A percentile compares a stretch with the other conserved stretches of the same genome.
Evolutionary conservation across 768 basidiomycete genomes (phyloP).

Genomic region (Neoboletus magnificus): DNA sequence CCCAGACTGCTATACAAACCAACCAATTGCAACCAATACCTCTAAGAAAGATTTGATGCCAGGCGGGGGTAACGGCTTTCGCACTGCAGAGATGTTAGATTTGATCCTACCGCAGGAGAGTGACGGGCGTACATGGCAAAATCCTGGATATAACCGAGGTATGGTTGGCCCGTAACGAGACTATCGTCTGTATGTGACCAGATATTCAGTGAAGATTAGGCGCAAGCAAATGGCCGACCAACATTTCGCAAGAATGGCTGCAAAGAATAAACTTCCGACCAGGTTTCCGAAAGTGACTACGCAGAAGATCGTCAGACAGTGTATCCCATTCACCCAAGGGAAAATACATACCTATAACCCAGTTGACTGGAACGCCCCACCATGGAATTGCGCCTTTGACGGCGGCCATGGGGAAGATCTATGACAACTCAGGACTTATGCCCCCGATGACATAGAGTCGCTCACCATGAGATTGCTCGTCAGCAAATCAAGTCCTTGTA

Average conservation of each 20-base stretch:
- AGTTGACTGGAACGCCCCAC: constrained; percentile 69
- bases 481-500: constrained; percentile 66
- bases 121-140: constrained; percentile 54
- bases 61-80: constrained; percentile 61
- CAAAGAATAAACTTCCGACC: constrained; percentile 67
- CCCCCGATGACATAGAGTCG: background rate
- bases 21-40: constrained; percentile 80
- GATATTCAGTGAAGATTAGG: background rate
- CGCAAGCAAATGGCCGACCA: constrained; percentile 19
- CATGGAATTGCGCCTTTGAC: constrained; percentile 59
- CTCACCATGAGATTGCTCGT: constrained; percentile 77
- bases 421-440: background rate
- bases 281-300: constrained; percentile 71
- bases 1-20: constrained; percentile 72
- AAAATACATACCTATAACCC: constrained; percentile 54
- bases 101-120: background rate
- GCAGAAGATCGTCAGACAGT: constrained; percentile 1
- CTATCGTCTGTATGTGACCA: constrained; percentile 46
- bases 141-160: constrained; percentile 46
- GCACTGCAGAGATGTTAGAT: constrained; percentile 36
- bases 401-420: constrained; percentile 71
- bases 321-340: background rate
- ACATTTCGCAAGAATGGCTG: constrained; percentile 64
- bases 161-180: constrained; percentile 57
- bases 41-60: constrained; percentile 71